Base-by-base conservation (phyloP, 2,329 filamentous ascomycete species). In the Aspergillus felis region DNA sequence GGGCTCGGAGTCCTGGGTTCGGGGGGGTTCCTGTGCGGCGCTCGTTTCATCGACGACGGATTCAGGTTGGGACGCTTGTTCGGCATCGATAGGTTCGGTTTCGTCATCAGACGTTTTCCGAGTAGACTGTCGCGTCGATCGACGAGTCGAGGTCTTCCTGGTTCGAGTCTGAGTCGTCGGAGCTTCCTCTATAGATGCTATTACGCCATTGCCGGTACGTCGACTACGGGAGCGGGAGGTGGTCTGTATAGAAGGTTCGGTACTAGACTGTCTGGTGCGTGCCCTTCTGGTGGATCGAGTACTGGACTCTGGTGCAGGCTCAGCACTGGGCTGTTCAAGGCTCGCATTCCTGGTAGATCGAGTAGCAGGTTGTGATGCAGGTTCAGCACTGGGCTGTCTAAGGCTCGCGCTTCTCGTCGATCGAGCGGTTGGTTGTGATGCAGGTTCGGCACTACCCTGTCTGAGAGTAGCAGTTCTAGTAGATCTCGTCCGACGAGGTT, bases 401-500 rank as follows among this genome's bases (percentile, higher is more conserved):
- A 32, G 57, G 61, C 14, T 59, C n/a, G 62, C 57, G 22, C 54
- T 61, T 53, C 65, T 63, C n/a, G 61, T 59, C 8, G 20, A 14
- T 6, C 44, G 44, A 17, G 44, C 17, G 12, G 9, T 47, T 24
- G 20, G 20, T 24, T 46, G 42, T 46, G 42, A 20, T 46, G 54
- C 32, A 22, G 57, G 52, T 50, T 57, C 60, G 24, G 56, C 28
- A 28, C 52, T 35, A 48, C 55, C 58, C 46, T 62, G 53, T 54
- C 24, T 47, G 25, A 41, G 60, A 61, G 17, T 56, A 20, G 62
- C 55, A 20, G 54, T 61, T 53, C 65, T 62, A 17, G 61, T 57
- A 6, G 60, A 61, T 54, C 63, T 59, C 17, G 64, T 66, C 27
- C 61, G 64, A 56, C 66, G 62, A 54, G 60, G 51, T 51, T 59